Evolutionary conservation across 192 early-diverging fungal genomes (phyloP).

Genomic region (Spizellomyces punctatus): DNA sequence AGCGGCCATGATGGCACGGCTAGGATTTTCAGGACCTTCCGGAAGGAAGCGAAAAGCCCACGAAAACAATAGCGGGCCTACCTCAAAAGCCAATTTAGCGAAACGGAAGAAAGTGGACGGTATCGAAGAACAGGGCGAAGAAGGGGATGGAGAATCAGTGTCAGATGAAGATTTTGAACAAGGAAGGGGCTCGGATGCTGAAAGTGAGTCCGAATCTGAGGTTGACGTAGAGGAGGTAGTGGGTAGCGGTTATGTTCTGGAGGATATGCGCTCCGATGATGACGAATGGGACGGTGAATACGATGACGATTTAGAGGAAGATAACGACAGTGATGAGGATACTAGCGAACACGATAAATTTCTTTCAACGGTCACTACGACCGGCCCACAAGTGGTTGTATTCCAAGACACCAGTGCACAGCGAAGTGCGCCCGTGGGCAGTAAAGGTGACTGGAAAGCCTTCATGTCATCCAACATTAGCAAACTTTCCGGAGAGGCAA

Average conservation of each 20-base stretch:
- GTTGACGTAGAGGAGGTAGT: background rate
- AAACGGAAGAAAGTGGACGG: background rate
- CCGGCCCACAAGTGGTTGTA: constrained; percentile 19
- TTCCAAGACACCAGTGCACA: constrained; percentile 16
- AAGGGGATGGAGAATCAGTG: background rate
- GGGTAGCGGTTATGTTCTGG: background rate
- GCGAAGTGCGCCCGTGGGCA: background rate
- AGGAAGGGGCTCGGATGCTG: background rate
- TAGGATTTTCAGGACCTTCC: constrained; percentile 11
- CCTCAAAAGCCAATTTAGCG: background rate
- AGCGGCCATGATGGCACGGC: constrained; percentile 25
- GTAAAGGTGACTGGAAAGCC: constrained; percentile 1
- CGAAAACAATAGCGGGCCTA: background rate
- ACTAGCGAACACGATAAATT: background rate
- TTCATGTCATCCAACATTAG: constrained; percentile 27
- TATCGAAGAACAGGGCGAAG: background rate
- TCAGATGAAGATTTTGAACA: background rate
- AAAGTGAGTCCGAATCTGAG: background rate
- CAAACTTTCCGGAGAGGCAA: background rate
- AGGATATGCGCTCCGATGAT: constrained; percentile 26
- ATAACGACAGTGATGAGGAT: constrained; percentile 1
- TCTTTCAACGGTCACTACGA: background rate
- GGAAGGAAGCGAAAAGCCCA: constrained; percentile 18
- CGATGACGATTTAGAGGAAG: constrained; percentile 15
- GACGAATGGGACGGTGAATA: constrained; percentile 18